Evolutionary conservation across 1,139 yeast genomes (phyloP), one percentile per base, ranked within the genome.

Genomic region (Pichia sp.): DNA sequence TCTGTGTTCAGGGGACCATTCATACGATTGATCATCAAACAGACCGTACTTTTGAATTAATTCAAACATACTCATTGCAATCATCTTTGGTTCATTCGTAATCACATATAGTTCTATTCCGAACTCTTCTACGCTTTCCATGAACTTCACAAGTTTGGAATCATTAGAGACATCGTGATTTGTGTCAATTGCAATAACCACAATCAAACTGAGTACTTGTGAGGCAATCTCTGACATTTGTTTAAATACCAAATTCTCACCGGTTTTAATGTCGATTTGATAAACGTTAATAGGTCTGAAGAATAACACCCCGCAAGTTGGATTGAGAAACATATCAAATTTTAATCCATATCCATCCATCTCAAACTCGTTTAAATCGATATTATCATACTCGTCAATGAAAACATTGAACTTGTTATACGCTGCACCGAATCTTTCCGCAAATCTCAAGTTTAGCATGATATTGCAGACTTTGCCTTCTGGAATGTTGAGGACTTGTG

Each of bases 291-390:
- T 45, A 2, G 53, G 46, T 9, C 43, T 43, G 5, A 56, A 10
- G 22, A 53, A 31, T 8, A 56, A 33, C 0, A 52, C 43, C 0
- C 57, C 58, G 45, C 58, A 53, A 6, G 43, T 35, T 14, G 43
- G 44, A 34, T 44, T 54, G 7, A 56, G 18, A 38, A 52, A 56
- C 21, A 56, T 31, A 27, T 56, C 57, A 41, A 50, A 46, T 20
- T 40, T 43, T 6, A 51, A 17, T 4, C 30, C n/a, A 14, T 28
- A 11, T 9, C 17, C 3, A 12, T 32, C 14, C 40, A 30, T 38
- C n/a, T 42, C 18, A 28, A 47, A 48, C 21, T 51, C 54, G 24
- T 45, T 43, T 3, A 44, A 4, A 21, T 21, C 8, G 19, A 45
- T 15, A 36, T 24, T 40, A 18, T 19, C 17, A 9, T 12, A 21